phyloP scores from a whole-genome alignment of 768 basidiomycete species.

The Psilocybe tampanensis region DNA sequence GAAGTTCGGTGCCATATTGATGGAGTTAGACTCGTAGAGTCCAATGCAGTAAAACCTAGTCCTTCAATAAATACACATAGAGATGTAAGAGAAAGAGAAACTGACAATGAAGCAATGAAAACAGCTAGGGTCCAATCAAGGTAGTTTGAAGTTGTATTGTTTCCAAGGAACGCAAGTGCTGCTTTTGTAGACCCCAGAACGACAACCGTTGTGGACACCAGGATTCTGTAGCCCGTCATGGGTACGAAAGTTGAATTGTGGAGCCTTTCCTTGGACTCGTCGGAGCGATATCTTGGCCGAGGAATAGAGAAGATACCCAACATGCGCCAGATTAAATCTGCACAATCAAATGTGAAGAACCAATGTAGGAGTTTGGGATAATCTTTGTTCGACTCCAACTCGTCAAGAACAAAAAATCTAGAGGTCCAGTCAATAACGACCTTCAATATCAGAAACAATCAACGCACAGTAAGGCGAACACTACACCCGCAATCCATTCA shows the following conservation, averaged over 20 bases:
- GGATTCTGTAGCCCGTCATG: neutral
- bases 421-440: too few species aligned
- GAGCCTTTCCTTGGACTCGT: neutral
- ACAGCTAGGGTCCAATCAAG: neutral
- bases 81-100: neutral
- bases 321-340: neutral
- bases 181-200: neutral
- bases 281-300: neutral
- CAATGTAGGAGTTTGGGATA: too few species aligned
- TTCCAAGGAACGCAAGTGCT: neutral
- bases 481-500: too few species aligned
- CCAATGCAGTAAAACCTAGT: neutral
- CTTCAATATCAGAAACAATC: too few species aligned
- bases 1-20: neutral
- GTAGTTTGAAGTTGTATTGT: neutral
- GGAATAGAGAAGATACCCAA: neutral
- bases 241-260: neutral
- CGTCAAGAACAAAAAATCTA: too few species aligned
- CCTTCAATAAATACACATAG: neutral
- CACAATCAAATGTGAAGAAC: too few species aligned
- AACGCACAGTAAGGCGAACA: too few species aligned
- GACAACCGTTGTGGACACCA: neutral
- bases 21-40: neutral
- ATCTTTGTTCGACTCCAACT: too few species aligned
- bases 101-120: neutral